These are phyloP conservation scores for Globisporangium nunn DNA, from an alignment of 352 stramenopile genomes.

Conservation along the genomic window DNA sequence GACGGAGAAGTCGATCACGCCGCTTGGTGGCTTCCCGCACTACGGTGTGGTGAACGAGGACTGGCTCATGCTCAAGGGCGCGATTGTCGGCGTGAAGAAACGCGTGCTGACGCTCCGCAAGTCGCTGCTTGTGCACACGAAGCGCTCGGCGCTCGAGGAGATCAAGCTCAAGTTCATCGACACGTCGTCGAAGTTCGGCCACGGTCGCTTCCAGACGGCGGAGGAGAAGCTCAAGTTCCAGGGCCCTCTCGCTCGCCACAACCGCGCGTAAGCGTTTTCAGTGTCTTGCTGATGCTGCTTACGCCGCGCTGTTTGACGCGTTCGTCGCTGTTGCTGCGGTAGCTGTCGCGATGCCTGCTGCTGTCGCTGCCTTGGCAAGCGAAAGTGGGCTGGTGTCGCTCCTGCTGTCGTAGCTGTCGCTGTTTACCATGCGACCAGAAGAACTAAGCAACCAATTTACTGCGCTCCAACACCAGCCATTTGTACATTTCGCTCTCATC, in stretches of 20 bases:
- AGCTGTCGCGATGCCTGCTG: neutral
- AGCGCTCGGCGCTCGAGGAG: conserved; percentile 95
- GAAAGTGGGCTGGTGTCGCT: neutral
- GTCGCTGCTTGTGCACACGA: conserved; percentile 96
- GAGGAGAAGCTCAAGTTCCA: conserved; percentile 99
- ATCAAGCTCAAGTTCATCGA: conserved; percentile 96
- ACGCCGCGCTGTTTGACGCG: conserved; percentile 10
- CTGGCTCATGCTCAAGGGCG: conserved; percentile 99
- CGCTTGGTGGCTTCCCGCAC: conserved; percentile 99
- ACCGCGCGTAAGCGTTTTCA: conserved; percentile 67
- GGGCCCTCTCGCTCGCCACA: conserved; percentile 91
- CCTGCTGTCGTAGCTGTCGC: neutral
- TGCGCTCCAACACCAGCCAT: neutral
- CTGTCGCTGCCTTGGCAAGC: too few species aligned
- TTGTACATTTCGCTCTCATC: neutral
- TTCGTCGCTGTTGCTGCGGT: conserved; percentile 1
- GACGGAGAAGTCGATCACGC: conserved; percentile 99
- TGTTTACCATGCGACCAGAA: neutral
- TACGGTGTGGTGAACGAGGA: conserved; percentile 99
- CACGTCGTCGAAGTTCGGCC: conserved; percentile 98
- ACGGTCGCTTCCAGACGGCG: conserved; percentile 99
- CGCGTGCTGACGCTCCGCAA: conserved; percentile 98
- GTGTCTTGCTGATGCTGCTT: conserved; percentile 4
- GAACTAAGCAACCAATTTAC: conserved; percentile 2
- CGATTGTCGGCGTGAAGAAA: conserved; percentile 98